These are phyloP conservation scores for Nicotiana noctiflora DNA, from an alignment of 257 asterid genomes.

Conservation along the genomic window DNA sequence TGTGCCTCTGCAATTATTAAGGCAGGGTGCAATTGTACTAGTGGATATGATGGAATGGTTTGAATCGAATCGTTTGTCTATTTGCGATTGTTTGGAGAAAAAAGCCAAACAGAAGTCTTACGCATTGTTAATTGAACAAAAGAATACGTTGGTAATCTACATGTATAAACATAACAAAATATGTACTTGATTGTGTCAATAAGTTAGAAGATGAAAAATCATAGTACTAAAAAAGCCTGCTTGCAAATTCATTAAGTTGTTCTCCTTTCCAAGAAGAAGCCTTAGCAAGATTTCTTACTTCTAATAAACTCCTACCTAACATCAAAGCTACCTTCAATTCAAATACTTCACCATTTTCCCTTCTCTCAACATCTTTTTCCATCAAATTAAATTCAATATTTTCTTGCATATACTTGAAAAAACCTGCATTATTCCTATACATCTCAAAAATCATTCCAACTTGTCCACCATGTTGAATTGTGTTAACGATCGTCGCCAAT, in stretches of 20 bases:
- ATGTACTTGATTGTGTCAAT: not conserved
- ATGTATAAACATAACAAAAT: not conserved
- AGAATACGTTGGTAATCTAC: not conserved
- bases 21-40: too few relatives aligned
- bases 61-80: too few relatives aligned
- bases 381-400: conserved; percentile 39
- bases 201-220: not conserved
- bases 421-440: conserved; percentile 73
- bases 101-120: too few relatives aligned
- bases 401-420: conserved; percentile 53
- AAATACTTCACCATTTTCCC: conserved; percentile 64
- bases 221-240: conserved; percentile 50
- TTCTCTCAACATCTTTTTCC: conserved; percentile 33
- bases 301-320: conserved; percentile 67
- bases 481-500: conserved; percentile 50
- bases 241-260: conserved; percentile 40
- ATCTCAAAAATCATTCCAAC: conserved; percentile 81
- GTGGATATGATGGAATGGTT: too few relatives aligned
- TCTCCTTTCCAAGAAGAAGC: conserved; percentile 19
- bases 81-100: too few relatives aligned
- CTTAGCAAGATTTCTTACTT: conserved; percentile 42
- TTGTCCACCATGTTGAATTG: conserved; percentile 66
- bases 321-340: conserved; percentile 60
- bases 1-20: too few relatives aligned
- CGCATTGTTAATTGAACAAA: not conserved